Conservation (phyloP, 108 stramenopile genomes). For the Phaeodactylum tricornutum region DNA sequence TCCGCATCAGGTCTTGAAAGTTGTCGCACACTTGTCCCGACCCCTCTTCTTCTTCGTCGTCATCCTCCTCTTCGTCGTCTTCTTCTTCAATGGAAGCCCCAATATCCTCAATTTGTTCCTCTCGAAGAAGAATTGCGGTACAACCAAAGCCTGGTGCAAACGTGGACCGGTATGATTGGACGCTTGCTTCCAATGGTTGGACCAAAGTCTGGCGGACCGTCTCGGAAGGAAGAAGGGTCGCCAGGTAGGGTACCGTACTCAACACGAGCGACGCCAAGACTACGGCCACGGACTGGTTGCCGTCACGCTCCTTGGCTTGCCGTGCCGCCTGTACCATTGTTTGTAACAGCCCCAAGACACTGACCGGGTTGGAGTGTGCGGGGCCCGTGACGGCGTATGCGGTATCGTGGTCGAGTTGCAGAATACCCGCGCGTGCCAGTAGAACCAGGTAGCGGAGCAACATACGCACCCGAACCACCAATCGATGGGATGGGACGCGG, state of each 20-base stretch:
- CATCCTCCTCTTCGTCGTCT: slow-evolving; percentile 45
- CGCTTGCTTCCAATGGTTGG: slow-evolving; percentile 18
- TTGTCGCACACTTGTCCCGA: slow-evolving; percentile 68
- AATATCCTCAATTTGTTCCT: slow-evolving; percentile 28
- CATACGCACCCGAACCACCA: slow-evolving; percentile 32
- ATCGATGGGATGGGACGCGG: background rate
- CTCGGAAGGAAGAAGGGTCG: slow-evolving; percentile 14
- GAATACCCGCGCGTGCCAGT: slow-evolving; percentile 41
- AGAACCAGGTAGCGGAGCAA: slow-evolving; percentile 61
- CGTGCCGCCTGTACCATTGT: slow-evolving; percentile 4
- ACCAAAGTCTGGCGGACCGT: slow-evolving; percentile 13
- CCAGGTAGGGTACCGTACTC: slow-evolving; percentile 51
- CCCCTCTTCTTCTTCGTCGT: slow-evolving; percentile 60
- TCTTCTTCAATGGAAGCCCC: slow-evolving; percentile 19
- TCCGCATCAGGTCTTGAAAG: slow-evolving; percentile 65
- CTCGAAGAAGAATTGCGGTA: slow-evolving; percentile 46
- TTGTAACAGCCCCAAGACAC: slow-evolving; percentile 21
- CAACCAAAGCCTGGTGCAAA: slow-evolving; percentile 59
- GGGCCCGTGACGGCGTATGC: slow-evolving; percentile 6
- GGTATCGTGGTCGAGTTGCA: slow-evolving; percentile 10
- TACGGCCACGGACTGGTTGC: slow-evolving; percentile 7
- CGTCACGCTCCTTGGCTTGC: slow-evolving; percentile 1
- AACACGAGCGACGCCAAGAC: slow-evolving; percentile 44
- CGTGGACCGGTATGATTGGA: slow-evolving; percentile 28
- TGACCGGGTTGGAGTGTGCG: background rate